Conservation (phyloP, 2,329 filamentous ascomycete species). For the Amylocarpus encephaloides region DNA sequence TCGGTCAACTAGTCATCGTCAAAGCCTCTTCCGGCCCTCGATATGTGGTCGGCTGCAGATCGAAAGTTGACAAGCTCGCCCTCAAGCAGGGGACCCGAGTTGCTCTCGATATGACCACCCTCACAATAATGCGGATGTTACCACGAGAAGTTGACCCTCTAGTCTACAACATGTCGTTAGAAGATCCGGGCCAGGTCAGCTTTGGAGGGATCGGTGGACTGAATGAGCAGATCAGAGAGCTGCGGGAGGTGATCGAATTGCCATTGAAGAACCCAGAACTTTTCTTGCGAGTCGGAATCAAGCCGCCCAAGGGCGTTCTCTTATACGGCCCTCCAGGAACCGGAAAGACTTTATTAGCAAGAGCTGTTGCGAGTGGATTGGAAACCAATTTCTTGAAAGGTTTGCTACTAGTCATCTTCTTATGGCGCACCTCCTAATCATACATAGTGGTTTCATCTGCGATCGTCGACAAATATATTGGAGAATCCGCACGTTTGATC, state of each 20-base stretch:
- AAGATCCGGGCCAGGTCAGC: slow-evolving; percentile 95
- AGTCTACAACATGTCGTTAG: slow-evolving; percentile 99
- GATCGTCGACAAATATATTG: slow-evolving; percentile 99
- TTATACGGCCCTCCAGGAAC: slow-evolving; percentile 95
- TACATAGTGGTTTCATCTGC: slow-evolving; percentile 85
- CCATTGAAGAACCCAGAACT: slow-evolving; percentile 98
- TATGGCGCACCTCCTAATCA: slow-evolving; percentile 17
- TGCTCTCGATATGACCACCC: slow-evolving; percentile 96
- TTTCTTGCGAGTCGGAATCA: slow-evolving; percentile 94
- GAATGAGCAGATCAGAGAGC: slow-evolving; percentile 96
- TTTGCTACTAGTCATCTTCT: slow-evolving; percentile 35
- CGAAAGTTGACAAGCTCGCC: slow-evolving; percentile 95
- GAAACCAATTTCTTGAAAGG: slow-evolving; percentile 99
- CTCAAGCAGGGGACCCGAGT: slow-evolving; percentile 98
- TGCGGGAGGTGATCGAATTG: slow-evolving; percentile 95
- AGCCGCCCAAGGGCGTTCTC: slow-evolving; percentile 94
- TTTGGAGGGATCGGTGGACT: slow-evolving; percentile 96
- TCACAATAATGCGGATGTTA: slow-evolving; percentile 99
- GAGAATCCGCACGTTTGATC: slow-evolving; percentile 93
- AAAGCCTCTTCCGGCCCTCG: slow-evolving; percentile 95
- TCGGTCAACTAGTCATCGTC: slow-evolving; percentile 68
- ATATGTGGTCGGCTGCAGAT: slow-evolving; percentile 97
- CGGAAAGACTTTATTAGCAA: slow-evolving; percentile 88
- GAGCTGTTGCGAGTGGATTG: slow-evolving; percentile 90
- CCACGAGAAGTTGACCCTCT: slow-evolving; percentile 96